These are phyloP conservation scores for Colletotrichum karsti DNA, from an alignment of 2,329 filamentous ascomycete genomes.

Conservation along the genomic window DNA sequence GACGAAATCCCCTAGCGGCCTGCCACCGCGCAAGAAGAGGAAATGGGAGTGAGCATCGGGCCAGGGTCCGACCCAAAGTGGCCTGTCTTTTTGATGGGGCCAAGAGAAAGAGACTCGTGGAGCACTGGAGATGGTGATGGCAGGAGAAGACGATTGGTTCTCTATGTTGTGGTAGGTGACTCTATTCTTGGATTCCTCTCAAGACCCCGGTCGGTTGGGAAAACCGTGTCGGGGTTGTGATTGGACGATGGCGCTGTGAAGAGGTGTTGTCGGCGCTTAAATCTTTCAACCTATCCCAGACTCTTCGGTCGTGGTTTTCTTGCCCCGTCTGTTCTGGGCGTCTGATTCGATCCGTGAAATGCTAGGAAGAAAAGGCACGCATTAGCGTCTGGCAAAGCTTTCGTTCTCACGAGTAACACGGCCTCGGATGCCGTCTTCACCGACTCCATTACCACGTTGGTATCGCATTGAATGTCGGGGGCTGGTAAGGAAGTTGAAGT, in stretches of 20 bases:
- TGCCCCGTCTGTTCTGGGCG: background rate
- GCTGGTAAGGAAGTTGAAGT: background rate
- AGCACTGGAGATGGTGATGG: conserved; percentile 5
- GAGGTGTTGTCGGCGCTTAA: conserved; percentile 32
- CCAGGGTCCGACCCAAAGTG: conserved; percentile 16
- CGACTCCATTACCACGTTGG: background rate
- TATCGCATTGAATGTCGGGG: background rate
- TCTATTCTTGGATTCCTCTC: conserved; percentile 33
- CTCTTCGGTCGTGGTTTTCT: background rate
- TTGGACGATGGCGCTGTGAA: conserved; percentile 29
- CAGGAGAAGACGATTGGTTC: conserved; percentile 19
- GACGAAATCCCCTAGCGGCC: conserved; percentile 6
- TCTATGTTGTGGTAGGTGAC: conserved; percentile 7
- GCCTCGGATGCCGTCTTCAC: background rate
- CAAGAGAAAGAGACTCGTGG: conserved; percentile 20
- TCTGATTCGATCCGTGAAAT: conserved; percentile 14
- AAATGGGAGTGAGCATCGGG: conserved; percentile 11
- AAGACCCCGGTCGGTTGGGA: background rate
- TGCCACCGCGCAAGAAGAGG: conserved; percentile 1
- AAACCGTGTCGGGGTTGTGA: conserved; percentile 22
- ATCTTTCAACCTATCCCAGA: conserved; percentile 6
- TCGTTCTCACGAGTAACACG: background rate
- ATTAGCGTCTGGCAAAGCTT: conserved; percentile 23
- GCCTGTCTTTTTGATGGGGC: conserved; percentile 23
- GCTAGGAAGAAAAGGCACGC: conserved; percentile 1